Base-by-base conservation (phyloP, 2,329 filamentous ascomycete genomes). In the Aphanocladium album region DNA sequence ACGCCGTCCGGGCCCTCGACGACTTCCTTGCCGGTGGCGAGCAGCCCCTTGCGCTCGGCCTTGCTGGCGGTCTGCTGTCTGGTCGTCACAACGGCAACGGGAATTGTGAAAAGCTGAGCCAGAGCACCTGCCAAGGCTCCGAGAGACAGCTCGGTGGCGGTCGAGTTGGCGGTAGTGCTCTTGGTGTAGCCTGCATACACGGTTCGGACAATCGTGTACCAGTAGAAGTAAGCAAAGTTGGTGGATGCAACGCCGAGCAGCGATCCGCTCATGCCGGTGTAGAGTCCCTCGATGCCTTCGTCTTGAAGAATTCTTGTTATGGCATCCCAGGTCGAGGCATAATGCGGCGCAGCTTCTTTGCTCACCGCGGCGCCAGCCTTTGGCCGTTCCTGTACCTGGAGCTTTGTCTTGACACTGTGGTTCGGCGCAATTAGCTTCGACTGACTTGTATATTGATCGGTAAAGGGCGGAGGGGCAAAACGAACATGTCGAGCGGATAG, bases 221-320 rank as follows among this genome's bases (percentile, higher is more conserved):
- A 98, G 79, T 99, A 99, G 74, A 99, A 99, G 78, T 99, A 99
- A 69, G 95, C 95, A 73, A 99, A 99, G 76, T 99, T 99, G 57
- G 93, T 98, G 27, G 93, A 97, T 1, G 92, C 93, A 39, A 99
- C 95, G 58, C 95, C 95, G 56, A 98, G 78, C 19, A 99, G 80
- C 5, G 93, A 87, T 55, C 93, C 93, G 62, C 86, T 83, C 73
- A 99, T 93, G 63, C 95, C 95, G 57, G 90, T 86, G 70, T 99
- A 99, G 8, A 99, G 84, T 7, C 95, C 95, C 51, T 79, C 70
- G 9, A 95, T 60, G 35, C 95, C 95, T 67, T 99, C 95, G 57
- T 85, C 86, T 60, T 87, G 83, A 39, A 90, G 76, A 66, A 99
- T 98, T 71, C 91, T 93, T 62, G 81, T 82, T 65, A 99, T 88